Conservation (phyloP, 129 eudicot genomes). For the Cynara cardunculus region DNA sequence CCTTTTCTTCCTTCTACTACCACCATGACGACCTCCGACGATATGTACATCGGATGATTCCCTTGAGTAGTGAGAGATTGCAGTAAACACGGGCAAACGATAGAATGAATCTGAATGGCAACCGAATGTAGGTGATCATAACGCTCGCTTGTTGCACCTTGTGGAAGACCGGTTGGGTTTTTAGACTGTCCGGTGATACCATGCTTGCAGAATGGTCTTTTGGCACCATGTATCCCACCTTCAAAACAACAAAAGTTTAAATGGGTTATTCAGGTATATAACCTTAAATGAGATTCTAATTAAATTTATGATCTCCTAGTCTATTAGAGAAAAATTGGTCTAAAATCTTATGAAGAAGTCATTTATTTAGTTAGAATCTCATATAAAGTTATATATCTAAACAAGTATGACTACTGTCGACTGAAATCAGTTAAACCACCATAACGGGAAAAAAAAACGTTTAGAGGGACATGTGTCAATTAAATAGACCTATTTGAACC, state of each 20-base stretch:
- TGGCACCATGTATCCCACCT: constrained; percentile 93
- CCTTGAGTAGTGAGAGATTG: constrained; percentile 70
- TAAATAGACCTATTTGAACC: no score
- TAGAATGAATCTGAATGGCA: constrained; percentile 59
- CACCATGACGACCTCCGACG: constrained; percentile 13
- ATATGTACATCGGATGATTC: constrained; percentile 46
- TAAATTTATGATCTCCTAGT: not conserved
- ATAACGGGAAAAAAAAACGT: no score
- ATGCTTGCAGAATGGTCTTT: constrained; percentile 50
- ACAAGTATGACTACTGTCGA: no score
- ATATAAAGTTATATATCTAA: no score
- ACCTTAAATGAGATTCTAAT: not conserved
- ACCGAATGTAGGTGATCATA: constrained; percentile 55
- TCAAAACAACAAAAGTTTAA: not conserved
- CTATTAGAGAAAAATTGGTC: not conserved
- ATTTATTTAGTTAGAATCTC: not conserved
- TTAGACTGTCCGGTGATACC: constrained; percentile 53
- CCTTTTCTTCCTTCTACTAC: not conserved
- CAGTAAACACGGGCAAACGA: constrained; percentile 58
- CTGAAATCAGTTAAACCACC: no score
- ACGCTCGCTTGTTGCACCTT: constrained; percentile 52
- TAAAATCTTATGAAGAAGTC: not conserved
- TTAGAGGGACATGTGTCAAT: no score
- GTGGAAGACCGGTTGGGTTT: constrained; percentile 63
- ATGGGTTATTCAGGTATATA: not conserved